Percentiles rank a stretch among this genome's conserved stretches.
phyloP scores from a whole-genome alignment of 1,139 yeast genomes.

The Fermentozyma sake region DNA sequence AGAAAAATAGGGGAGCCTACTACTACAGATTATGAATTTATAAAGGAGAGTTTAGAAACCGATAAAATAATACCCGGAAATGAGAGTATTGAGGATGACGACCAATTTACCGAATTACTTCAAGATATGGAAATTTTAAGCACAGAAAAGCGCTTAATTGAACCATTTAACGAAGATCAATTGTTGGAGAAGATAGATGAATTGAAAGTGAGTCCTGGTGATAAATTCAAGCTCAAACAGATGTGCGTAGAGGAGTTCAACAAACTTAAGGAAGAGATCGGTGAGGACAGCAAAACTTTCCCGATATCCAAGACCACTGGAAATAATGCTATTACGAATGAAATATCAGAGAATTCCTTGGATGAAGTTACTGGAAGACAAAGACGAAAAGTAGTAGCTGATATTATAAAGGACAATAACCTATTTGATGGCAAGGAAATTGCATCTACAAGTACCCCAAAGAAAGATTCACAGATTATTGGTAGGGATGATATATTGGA shows the following conservation, averaged over 20 bases:
- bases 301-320: too few species aligned
- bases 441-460: conserved; percentile 6
- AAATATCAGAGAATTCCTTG: conserved; percentile 7
- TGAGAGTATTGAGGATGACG: conserved; percentile 15
- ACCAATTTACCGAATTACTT: conserved; percentile 40
- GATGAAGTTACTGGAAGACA: conserved; percentile 6
- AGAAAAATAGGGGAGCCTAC: neutral
- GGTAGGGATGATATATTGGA: conserved; percentile 29
- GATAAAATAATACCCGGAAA: conserved; percentile 1
- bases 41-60: neutral
- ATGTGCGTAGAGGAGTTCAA: conserved; percentile 17
- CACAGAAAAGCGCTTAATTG: conserved; percentile 1
- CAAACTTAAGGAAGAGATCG: conserved; percentile 5
- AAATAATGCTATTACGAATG: conserved; percentile 4
- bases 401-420: conserved; percentile 13
- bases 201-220: conserved; percentile 45
- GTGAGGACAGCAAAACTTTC: neutral
- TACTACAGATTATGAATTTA: conserved; percentile 2
- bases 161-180: conserved; percentile 9
- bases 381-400: conserved; percentile 10
- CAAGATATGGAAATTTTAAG: conserved; percentile 46
- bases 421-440: conserved; percentile 4
- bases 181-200: conserved; percentile 25
- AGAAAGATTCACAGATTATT: conserved; percentile 8
- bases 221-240: conserved; percentile 42